Conservation (phyloP, 2,329 filamentous ascomycete genomes). For the Phialophora tarda region DNA sequence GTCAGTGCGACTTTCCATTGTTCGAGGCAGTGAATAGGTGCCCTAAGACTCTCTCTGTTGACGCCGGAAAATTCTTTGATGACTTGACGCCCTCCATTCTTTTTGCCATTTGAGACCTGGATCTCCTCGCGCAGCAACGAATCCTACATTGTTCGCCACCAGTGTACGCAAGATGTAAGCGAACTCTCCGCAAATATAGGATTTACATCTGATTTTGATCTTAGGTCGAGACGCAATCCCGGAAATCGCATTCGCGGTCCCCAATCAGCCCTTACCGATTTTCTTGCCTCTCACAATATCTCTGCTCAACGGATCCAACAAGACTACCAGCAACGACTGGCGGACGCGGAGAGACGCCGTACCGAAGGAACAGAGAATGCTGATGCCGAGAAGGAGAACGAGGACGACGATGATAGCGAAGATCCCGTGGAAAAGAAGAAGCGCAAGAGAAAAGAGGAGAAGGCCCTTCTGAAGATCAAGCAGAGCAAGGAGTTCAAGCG, state of each 20-base stretch:
- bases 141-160: background rate
- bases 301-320: slow-evolving; percentile 67
- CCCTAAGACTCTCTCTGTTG: background rate
- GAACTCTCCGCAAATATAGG: background rate
- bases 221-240: slow-evolving; percentile 23
- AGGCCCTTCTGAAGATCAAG: slow-evolving; percentile 53
- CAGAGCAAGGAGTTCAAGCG: slow-evolving; percentile 58
- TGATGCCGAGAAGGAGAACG: slow-evolving; percentile 45
- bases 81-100: background rate
- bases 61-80: background rate
- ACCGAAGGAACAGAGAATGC: slow-evolving; percentile 44
- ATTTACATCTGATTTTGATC: background rate
- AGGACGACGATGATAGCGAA: slow-evolving; percentile 44
- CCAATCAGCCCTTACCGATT: slow-evolving; percentile 71
- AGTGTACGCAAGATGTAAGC: slow-evolving; percentile 2
- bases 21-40: slow-evolving; percentile 2
- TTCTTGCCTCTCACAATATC: slow-evolving; percentile 71
- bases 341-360: slow-evolving; percentile 52
- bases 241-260: slow-evolving; percentile 61
- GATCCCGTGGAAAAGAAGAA: slow-evolving; percentile 56
- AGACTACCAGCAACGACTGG: slow-evolving; percentile 61
- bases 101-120: background rate
- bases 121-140: background rate
- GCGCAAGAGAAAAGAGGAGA: slow-evolving; percentile 61
- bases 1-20: background rate